Evolutionary conservation across 257 asterid species (phyloP), one percentile per base, ranked within the genome.

Genomic region (Nicotiana otophora): DNA sequence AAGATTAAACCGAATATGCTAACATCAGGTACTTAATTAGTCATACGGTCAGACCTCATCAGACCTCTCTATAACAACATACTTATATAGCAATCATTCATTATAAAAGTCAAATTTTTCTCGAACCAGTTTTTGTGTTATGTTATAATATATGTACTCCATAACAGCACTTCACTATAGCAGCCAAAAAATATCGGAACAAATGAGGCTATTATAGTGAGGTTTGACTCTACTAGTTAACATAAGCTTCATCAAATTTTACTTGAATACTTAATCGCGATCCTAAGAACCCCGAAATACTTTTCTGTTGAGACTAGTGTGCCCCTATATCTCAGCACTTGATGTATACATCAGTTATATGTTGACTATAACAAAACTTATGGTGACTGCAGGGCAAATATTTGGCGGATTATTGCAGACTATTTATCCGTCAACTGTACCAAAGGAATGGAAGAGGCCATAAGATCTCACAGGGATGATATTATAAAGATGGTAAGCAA

Each of bases 361-460:
- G 17, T 28, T 54, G 31, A 42, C 42, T 5, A 19, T 33, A 48
- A 63, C 61, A 16, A 75, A 39, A 39, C 30, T 78, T 63, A 61
- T 62, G 74, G 34, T 39, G 28, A 81, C 33, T 34, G 81, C 87
- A 90, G 90, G 88, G 53, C 89, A 81, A 5, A 81, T 85, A 34
- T 39, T 70, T 48, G 67, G 85, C 20, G 93, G 89, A 83, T 84
- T 90, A 60, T 82, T 88, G 46, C 85, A 81, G 75, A 90, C 85
- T 51, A 82, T 88, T 80, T 86, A 84, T 42, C 89, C 93, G 8
- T 34, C 51, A 42, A 54, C 88, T 39, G 88, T 90, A 72, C 93
- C 93, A 30, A 88, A 54, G 82, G 86, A 84, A 58, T 90, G 93
- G 91, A 78, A 88, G 85, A 83, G 33, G 33, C 12, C 85, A 31